Evolutionary conservation across 2,329 filamentous ascomycete species (phyloP), one percentile per base, ranked within the genome.

Genomic region (Fusarium clavum): DNA sequence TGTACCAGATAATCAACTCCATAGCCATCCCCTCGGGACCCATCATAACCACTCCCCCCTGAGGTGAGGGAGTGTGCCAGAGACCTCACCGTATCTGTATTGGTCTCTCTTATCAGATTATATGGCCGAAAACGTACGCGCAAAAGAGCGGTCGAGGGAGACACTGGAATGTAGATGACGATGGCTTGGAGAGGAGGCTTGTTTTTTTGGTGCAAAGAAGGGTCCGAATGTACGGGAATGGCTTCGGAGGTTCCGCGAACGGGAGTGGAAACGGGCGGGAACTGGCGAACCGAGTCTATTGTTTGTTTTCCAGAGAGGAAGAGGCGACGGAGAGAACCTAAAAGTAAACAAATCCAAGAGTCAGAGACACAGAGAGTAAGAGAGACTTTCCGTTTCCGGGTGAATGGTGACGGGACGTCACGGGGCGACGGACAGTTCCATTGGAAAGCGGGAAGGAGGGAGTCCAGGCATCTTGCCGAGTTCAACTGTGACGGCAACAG

Each of bases 101-200:
- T 20, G 8, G 8, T 47, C 20, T 29, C 6, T 27, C 18, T 49
- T 5, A 22, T 20, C 7, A 27, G 12, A 18, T 24, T 49, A 43
- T 40, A n/a, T 65, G 25, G n/a, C 63, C 43, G 63, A 44, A 60
- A 66, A 59, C 63, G 55, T 58, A 51, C n/a, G 38, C 29, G 45
- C 9, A 54, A 67, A 67, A 57, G 51, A 41, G 67, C 55, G 54
- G 61, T 59, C 48, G 43, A 30, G 34, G 24, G 46, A 38, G 45
- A 29, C 45, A 51, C 67, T 68, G 67, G 67, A 70, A 70, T 70
- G 67, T 18, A 57, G 43, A 53, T 70, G 67, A 70, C 57, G 57
- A 56, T 46, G 27, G 41, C 18, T 38, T 34, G 41, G 27, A 56
- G 43, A 20, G 29, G 46, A 49, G 34, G 24, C 53, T 41, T 51